Base-by-base conservation (phyloP, 1,284 basidiomycete species). In the Heterobasidion annosum region DNA sequence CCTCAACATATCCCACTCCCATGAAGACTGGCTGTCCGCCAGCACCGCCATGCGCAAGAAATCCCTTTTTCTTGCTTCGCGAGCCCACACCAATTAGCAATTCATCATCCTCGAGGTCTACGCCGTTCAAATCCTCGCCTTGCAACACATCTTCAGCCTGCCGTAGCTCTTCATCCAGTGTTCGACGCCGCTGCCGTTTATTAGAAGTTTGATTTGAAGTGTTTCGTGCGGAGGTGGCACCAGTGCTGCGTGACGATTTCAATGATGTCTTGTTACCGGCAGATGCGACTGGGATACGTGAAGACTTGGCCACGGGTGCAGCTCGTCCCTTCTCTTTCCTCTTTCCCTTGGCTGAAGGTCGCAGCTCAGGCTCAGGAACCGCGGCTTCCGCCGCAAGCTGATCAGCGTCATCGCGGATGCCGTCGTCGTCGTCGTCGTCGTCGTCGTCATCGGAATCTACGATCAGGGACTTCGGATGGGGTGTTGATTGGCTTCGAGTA, bases 21-120 rank as follows among this genome's bases (percentile, higher is more conserved):
- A 88, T 81, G 55, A 81, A 78, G 8, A 89, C 81, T 7, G 86
- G 82, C 1, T 62, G 55, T 2, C 87, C 86, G 32, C 81, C 85
- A 8, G 75, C 85, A 1, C 88, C 87, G 15, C 87, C 87, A 61
- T 79, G 80, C 9, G 85, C 82, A n/a, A 88, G 67, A 57, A 86
- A 90, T 2, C 84, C 83, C 12, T 65, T 68, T 32, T 67, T 70
- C 59, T 74, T 78, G 54, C 73, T 78, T 61, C 73, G 73, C 46
- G 70, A 78, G 10, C 84, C 85, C 2, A 76, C 70, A 12, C 77
- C 82, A 2, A 70, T 65, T 6, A 81, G 73, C 45, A 47, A 16
- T 10, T 47, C 47, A 10, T 59, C 54, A 18, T 56, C 37, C n/a
- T 58, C 57, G n/a, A 64, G 63, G 13, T 62, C 65, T 10, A 64